Conservation (phyloP, 192 early-diverging fungal species). For the Geranomyces variabilis region DNA sequence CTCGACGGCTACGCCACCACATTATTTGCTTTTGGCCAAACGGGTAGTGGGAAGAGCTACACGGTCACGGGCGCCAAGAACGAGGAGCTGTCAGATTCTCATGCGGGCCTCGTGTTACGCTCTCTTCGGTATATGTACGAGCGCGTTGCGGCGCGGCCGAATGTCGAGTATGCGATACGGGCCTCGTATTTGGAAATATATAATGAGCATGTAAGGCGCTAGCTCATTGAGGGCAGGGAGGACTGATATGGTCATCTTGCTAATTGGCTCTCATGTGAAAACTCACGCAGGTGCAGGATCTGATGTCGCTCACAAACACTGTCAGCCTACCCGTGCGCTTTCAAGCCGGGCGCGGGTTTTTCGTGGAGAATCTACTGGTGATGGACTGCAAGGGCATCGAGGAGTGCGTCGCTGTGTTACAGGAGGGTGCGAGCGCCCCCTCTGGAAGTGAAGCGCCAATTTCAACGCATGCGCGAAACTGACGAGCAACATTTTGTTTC, state of each 20-base stretch:
- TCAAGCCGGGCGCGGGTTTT: conserved; percentile 50
- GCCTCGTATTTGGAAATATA: conserved; percentile 61
- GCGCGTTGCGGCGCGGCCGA: conserved; percentile 2
- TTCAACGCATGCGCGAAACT: neutral
- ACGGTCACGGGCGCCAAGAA: conserved; percentile 57
- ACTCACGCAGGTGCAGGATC: conserved; percentile 48
- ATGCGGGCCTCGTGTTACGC: conserved; percentile 50
- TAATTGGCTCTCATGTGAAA: neutral
- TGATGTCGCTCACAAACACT: conserved; percentile 43
- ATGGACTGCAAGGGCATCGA: conserved; percentile 55
- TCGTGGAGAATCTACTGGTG: conserved; percentile 57
- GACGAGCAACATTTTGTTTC: neutral
- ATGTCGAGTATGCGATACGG: conserved; percentile 26
- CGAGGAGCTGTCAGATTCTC: conserved; percentile 19
- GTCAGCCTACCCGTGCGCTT: conserved; percentile 50
- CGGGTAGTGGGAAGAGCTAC: conserved; percentile 61
- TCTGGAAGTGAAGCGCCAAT: neutral
- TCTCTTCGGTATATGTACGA: conserved; percentile 48
- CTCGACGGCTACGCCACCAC: conserved; percentile 59
- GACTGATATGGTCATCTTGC: neutral
- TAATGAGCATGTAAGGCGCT: conserved; percentile 50
- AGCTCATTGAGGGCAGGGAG: neutral
- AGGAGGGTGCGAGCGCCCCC: conserved; percentile 45
- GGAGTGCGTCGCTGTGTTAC: conserved; percentile 57
- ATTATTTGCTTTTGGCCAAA: conserved; percentile 63